phyloP scores from a whole-genome alignment of 2,329 filamentous ascomycete species.

The Cercospora sp. region DNA sequence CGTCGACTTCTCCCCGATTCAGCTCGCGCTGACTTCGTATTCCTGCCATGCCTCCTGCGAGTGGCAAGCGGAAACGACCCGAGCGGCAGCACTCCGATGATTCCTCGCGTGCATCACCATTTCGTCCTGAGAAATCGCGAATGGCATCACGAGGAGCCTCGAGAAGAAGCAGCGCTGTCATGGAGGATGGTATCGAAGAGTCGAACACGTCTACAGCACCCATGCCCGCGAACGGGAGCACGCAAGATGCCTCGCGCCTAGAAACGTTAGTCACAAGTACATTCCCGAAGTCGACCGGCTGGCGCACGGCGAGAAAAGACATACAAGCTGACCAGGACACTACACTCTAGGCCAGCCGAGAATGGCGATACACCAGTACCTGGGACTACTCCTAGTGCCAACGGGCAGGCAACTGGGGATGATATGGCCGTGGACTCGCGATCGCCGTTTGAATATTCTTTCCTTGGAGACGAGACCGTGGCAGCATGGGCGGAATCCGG shows the following conservation, averaged over 20 bases:
- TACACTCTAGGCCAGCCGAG: constrained; percentile 16
- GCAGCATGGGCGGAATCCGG: constrained; percentile 67
- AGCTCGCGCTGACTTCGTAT: not conserved
- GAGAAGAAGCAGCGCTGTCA: constrained; percentile 25
- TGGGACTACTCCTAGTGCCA: constrained; percentile 15
- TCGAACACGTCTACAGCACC: constrained; percentile 10
- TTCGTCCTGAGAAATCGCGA: constrained; percentile 51
- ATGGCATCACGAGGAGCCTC: constrained; percentile 52
- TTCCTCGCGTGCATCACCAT: constrained; percentile 49
- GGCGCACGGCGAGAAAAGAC: constrained; percentile 16
- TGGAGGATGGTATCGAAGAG: constrained; percentile 20
- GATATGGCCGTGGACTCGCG: constrained; percentile 15
- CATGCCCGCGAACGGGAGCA: constrained; percentile 15
- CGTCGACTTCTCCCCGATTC: not conserved
- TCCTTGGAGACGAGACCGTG: constrained; percentile 70
- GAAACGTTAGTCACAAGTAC: constrained; percentile 23
- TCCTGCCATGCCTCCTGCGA: constrained; percentile 34
- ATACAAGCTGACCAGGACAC: constrained; percentile 22
- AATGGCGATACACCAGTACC: constrained; percentile 20
- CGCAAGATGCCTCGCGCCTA: constrained; percentile 11
- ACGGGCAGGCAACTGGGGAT: constrained; percentile 12
- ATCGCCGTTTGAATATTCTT: constrained; percentile 66
- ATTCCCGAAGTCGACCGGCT: constrained; percentile 14
- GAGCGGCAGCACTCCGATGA: constrained; percentile 49
- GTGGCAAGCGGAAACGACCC: constrained; percentile 57